These are phyloP conservation scores for Monosporozyma servazzii DNA, from an alignment of 805 yeast species.

Conservation along the genomic window DNA sequence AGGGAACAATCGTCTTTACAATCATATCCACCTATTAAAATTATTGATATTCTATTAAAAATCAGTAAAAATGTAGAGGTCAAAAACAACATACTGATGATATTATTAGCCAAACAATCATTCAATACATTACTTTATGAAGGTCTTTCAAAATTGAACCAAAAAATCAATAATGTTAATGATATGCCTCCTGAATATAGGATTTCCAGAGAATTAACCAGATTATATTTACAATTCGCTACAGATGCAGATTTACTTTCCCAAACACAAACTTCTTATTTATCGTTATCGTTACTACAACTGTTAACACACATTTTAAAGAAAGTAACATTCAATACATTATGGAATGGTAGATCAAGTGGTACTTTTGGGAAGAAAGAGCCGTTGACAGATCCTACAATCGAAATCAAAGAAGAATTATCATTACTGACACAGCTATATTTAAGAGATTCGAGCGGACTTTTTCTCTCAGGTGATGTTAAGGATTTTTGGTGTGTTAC, in stretches of 20 bases:
- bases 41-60: background rate
- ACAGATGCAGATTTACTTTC: slow-evolving; percentile 24
- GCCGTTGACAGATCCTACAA: background rate
- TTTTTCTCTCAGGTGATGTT: slow-evolving; percentile 12
- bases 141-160: background rate
- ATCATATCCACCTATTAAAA: background rate
- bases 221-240: slow-evolving; percentile 19
- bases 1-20: background rate
- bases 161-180: background rate
- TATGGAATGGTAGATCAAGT: slow-evolving; percentile 12
- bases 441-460: slow-evolving; percentile 24
- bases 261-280: slow-evolving; percentile 6
- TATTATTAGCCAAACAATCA: background rate
- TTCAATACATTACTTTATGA: slow-evolving; percentile 1
- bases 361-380: slow-evolving; percentile 1
- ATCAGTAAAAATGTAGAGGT: background rate
- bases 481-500: slow-evolving; percentile 16
- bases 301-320: slow-evolving; percentile 14
- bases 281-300: slow-evolving; percentile 12
- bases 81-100: slow-evolving; percentile 3
- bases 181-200: slow-evolving; percentile 2
- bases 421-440: slow-evolving; percentile 19
- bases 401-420: slow-evolving; percentile 1
- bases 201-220: slow-evolving; percentile 15
- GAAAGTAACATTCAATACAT: slow-evolving; percentile 13